Evolutionary conservation across 2,329 filamentous ascomycete species (phyloP), one percentile per base, ranked within the genome.

Genomic region (Exophiala sp.): DNA sequence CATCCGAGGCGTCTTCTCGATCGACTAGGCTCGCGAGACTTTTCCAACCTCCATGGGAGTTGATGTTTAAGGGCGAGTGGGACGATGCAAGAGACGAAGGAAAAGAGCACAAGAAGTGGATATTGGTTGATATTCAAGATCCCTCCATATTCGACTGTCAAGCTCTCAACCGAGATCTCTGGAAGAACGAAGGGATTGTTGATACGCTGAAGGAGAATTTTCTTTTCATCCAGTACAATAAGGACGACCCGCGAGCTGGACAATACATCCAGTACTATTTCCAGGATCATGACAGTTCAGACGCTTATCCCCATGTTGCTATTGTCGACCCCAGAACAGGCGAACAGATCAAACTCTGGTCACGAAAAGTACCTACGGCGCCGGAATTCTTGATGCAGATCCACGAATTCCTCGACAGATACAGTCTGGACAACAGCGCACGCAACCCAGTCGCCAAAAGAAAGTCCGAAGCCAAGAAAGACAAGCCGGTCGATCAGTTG

Each of bases 341-440:
- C 57, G 94, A 99, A 72, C 91, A 96, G 71, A 89, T 99, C 69
- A 99, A 99, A 75, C 83, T 91, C 1, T 97, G 94, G 92, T 91
- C 88, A 11, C 91, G 92, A 1, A 79, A 83, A 7, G 89, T 91
- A 1, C 86, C 91, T 1, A 81, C 80, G 36, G 75, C 90, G 0
- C 69, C 80, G 8, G 91, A 96, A 11, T 97, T 99, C 64, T 82
- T 95, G 57, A 89, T 91, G 66, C 89, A 96, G 67, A 79, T 99
- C 2, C 88, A 90, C 66, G 92, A 97, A 71, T 99, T 99, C 65
- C 81, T 99, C n/a, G 94, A 97, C 68, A 84, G 94, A 20, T 99
- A 97, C 74, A 96, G 91, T 67, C 77, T 99, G 47, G 89, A 88
- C 29, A 83, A 84, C 41, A 87, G 89, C 65, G 92, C 87, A 68